A percentile compares a stretch with the other conserved stretches of the same genome.
These are phyloP conservation scores for Spizellomyces sp. DNA, from an alignment of 192 early-diverging fungal species.

Conservation along the genomic window DNA sequence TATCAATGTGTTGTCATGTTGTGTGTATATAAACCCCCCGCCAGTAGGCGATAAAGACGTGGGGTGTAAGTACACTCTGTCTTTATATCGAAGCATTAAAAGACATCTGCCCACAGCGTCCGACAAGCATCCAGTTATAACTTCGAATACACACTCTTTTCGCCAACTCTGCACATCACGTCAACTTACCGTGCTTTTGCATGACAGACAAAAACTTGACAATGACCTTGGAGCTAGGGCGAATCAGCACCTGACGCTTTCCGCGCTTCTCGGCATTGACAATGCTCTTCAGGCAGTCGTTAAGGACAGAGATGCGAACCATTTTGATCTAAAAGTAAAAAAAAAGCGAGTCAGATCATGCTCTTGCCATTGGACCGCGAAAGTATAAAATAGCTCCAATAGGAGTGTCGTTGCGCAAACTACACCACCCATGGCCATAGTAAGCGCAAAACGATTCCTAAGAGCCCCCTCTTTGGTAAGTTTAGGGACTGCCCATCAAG, in stretches of 20 bases:
- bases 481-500: conserved; percentile 29
- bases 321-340: conserved; percentile 53
- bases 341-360: background rate
- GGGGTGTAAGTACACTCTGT: conserved; percentile 59
- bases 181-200: conserved; percentile 91
- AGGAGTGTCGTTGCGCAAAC: conserved; percentile 25
- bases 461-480: background rate
- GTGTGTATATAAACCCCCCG: conserved; percentile 34
- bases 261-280: conserved; percentile 98
- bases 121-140: conserved; percentile 73
- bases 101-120: conserved; percentile 61
- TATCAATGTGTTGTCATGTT: conserved; percentile 21
- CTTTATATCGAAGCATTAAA: conserved; percentile 75
- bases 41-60: conserved; percentile 11
- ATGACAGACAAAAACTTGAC: conserved; percentile 99
- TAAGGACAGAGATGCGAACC: conserved; percentile 94
- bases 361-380: background rate
- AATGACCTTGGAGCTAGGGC: conserved; percentile 97
- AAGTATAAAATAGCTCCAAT: background rate
- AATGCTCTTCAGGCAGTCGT: conserved; percentile 97
- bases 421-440: background rate
- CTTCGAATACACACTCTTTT: conserved; percentile 47
- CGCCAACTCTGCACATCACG: background rate
- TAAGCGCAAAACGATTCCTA: conserved; percentile 20
- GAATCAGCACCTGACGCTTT: conserved; percentile 96